Evolutionary conservation across 2,329 filamentous ascomycete species (phyloP), one percentile per base, ranked within the genome.

Genomic region (Aspergillus neoniger): DNA sequence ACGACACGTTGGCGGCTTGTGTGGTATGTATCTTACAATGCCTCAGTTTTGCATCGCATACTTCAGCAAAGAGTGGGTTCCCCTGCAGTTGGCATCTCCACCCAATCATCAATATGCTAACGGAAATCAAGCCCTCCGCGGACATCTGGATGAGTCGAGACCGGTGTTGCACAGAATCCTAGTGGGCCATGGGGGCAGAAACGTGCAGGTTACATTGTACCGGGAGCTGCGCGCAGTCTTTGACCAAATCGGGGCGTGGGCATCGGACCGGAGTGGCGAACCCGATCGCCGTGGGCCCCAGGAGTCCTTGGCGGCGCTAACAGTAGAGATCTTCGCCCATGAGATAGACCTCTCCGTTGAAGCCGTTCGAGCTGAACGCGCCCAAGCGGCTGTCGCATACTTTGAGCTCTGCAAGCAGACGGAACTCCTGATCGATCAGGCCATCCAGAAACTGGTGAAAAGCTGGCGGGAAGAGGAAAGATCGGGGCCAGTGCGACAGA

Each of bases 381-480:
- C 77, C 48, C 70, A 76, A 51, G 73, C 76, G 10, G 69, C 68
- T 38, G 61, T 72, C 48, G 69, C 69, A 50, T 79, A 74, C 62
- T 65, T 74, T 56, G 65, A 64, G 28, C 55, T 75, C 57, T 69
- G 67, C 55, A 65, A 62, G 54, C 55, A 65, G 64, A 63, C 48
- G 43, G 68, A 59, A 30, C 39, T 64, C 23, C 55, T 60, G 47
- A 55, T 75, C 51, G 57, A 61, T 19, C 63, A 67, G 19, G 62
- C 57, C 25, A 57, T 76, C 14, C 66, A 62, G 25, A 60, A 62
- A 50, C 52, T 47, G 43, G 60, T 79, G 36, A 63, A 65, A 55
- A 53, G 57, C 23, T 81, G 79, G 79, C 68, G 72, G 50, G 66
- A 68, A 17, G 64, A 65, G 44, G 79, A 81, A 64, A 67, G 79